A percentile compares a stretch with the other conserved stretches of the same genome.
These are phyloP conservation scores for Halocafeteria seosinensis DNA, from an alignment of 108 stramenopile genomes.

Conservation along the genomic window DNA sequence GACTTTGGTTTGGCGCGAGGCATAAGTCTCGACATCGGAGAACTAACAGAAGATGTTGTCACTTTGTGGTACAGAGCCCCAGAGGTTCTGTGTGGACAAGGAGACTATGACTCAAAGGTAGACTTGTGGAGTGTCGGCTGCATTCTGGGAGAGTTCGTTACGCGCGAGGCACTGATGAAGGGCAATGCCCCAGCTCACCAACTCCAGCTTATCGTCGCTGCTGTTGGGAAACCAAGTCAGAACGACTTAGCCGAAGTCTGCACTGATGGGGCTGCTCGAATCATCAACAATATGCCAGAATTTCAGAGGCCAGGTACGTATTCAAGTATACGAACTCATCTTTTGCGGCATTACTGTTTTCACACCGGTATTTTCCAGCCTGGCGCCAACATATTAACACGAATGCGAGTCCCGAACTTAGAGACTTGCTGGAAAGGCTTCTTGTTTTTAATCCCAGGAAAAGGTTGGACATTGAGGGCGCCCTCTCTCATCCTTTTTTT, in stretches of 20 bases:
- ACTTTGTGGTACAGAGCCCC: conserved; percentile 54
- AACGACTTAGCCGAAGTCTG: not conserved
- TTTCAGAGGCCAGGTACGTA: too few species aligned
- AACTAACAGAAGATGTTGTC: conserved; percentile 49
- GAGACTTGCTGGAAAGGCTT: conserved; percentile 33
- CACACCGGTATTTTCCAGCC: too few species aligned
- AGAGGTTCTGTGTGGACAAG: conserved; percentile 46
- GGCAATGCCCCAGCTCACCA: conserved; percentile 48
- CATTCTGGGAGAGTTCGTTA: conserved; percentile 37
- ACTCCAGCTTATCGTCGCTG: conserved; percentile 30
- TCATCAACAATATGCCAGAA: not conserved
- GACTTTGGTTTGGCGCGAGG: conserved; percentile 40
- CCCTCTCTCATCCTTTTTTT: conserved; percentile 39
- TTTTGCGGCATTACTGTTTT: too few species aligned
- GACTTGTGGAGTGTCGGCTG: conserved; percentile 37
- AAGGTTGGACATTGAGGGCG: conserved; percentile 29
- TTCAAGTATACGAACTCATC: too few species aligned
- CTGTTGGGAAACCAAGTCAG: not conserved
- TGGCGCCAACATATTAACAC: too few species aligned
- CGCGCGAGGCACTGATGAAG: conserved; percentile 40
- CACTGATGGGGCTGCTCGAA: not conserved
- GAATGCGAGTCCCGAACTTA: too few species aligned
- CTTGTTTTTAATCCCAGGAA: conserved; percentile 27
- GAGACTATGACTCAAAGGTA: conserved; percentile 30
- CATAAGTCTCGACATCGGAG: too few species aligned